Evolutionary conservation across 148 eudicot species (phyloP).

Genomic region (Salicornia ramosissima): DNA sequence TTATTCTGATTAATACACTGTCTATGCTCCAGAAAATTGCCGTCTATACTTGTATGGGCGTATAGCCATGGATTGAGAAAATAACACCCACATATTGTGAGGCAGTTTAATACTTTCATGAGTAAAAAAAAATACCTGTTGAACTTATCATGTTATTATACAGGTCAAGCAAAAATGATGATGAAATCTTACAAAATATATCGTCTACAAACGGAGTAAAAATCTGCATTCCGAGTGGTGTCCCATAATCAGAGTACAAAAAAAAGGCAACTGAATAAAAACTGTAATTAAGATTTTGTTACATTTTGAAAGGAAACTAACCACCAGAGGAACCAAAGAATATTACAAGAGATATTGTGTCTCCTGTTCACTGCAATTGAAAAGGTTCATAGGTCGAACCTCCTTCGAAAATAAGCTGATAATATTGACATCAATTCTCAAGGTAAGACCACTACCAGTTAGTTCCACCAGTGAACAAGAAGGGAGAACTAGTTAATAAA

Average conservation of each 20-base stretch:
- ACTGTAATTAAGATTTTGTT: neutral
- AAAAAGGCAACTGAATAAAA: neutral
- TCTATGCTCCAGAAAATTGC: no score
- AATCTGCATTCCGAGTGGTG: neutral
- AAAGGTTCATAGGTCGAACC: slow-evolving; percentile 12
- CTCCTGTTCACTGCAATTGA: neutral
- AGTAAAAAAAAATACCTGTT: slow-evolving; percentile 28
- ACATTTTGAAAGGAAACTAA: slow-evolving; percentile 1
- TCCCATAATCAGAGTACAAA: neutral
- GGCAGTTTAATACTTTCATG: no score
- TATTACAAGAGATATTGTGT: neutral
- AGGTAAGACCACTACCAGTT: slow-evolving; percentile 12
- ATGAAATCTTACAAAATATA: no score
- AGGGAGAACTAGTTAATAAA: slow-evolving; percentile 10
- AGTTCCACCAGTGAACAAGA: slow-evolving; percentile 6
- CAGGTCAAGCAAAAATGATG: slow-evolving; percentile 40
- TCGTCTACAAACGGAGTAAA: neutral
- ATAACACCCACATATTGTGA: no score
- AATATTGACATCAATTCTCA: slow-evolving; percentile 9
- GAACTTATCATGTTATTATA: slow-evolving; percentile 45
- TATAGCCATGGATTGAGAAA: no score
- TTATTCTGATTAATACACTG: no score
- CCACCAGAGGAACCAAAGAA: slow-evolving; percentile 8
- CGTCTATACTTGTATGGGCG: no score
- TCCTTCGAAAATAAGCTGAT: slow-evolving; percentile 1